Evolutionary conservation across 2,329 filamentous ascomycete species (phyloP).

Genomic region (Thielaviopsis euricoi): DNA sequence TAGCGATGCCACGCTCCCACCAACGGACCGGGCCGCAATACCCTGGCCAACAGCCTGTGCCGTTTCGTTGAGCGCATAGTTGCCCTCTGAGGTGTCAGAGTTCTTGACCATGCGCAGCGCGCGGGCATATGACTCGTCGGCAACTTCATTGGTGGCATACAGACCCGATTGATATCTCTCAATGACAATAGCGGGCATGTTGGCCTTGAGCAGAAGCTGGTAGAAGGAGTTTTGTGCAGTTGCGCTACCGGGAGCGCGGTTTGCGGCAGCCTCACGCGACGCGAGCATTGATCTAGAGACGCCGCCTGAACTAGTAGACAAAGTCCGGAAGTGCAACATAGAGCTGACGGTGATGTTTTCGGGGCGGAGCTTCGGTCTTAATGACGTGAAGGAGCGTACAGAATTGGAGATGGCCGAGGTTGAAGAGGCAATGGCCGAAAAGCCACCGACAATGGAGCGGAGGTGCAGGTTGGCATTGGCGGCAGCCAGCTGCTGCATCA

Average conservation of each 20-base stretch:
- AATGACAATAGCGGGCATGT: constrained; percentile 84
- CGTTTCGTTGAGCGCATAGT: constrained; percentile 22
- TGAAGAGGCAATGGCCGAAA: constrained; percentile 1
- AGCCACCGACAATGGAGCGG: constrained; percentile 1
- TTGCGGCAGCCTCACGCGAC: constrained; percentile 77
- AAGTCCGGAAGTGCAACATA: constrained; percentile 5
- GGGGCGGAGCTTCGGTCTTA: constrained; percentile 1
- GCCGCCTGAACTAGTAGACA: constrained; percentile 24
- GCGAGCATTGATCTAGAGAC: constrained; percentile 54
- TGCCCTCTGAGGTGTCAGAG: constrained; percentile 4
- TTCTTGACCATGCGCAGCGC: constrained; percentile 13
- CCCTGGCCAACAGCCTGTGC: constrained; percentile 73
- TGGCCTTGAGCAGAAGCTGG: constrained; percentile 72
- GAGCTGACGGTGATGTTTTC: background rate
- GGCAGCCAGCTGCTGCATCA: constrained; percentile 9
- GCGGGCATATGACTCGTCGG: constrained; percentile 57
- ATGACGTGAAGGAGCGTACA: constrained; percentile 10
- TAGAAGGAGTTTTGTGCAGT: constrained; percentile 90
- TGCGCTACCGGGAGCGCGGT: constrained; percentile 76
- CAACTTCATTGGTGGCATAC: constrained; percentile 64
- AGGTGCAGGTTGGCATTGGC: constrained; percentile 6
- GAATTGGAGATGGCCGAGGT: constrained; percentile 16
- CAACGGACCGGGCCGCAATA: constrained; percentile 53
- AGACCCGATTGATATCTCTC: constrained; percentile 77
- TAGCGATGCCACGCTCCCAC: constrained; percentile 45